phyloP scores from a whole-genome alignment of 495 filamentous ascomycete species.

The Daldinia bambusicola region DNA sequence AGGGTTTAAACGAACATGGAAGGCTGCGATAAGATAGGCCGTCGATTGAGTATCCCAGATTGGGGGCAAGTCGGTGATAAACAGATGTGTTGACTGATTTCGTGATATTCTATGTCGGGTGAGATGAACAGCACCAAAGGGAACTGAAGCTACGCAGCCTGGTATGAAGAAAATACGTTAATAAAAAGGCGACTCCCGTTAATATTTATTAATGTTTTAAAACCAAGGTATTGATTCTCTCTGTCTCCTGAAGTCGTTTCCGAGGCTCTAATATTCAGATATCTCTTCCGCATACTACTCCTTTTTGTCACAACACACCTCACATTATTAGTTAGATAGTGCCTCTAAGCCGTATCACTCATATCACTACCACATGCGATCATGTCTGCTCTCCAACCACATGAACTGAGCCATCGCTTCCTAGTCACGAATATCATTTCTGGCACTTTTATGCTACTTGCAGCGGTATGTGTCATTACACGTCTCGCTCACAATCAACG shows the following conservation, averaged over 20 bases:
- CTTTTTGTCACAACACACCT: not conserved
- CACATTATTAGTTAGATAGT: not conserved
- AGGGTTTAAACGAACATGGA: not conserved
- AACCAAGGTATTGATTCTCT: not conserved
- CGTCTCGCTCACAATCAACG: not conserved
- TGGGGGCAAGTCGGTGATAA: not conserved
- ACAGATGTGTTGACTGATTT: not conserved
- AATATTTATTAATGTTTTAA: not conserved
- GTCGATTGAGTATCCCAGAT: not conserved
- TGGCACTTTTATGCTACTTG: not conserved
- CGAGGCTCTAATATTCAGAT: not conserved
- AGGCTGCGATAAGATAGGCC: too few relatives aligned
- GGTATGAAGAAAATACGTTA: not conserved
- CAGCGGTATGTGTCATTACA: not conserved
- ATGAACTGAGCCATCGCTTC: not conserved
- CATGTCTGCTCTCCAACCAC: not conserved
- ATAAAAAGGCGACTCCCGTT: not conserved
- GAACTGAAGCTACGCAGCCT: not conserved
- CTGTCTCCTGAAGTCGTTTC: not conserved
- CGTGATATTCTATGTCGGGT: not conserved
- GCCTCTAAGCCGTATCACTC: not conserved
- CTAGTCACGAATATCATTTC: not conserved
- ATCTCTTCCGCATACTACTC: not conserved
- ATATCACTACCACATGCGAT: not conserved
- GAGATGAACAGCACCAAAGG: not conserved